phyloP scores from a whole-genome alignment of 805 yeast genomes.

The Ogataea trehaloabstinens region DNA sequence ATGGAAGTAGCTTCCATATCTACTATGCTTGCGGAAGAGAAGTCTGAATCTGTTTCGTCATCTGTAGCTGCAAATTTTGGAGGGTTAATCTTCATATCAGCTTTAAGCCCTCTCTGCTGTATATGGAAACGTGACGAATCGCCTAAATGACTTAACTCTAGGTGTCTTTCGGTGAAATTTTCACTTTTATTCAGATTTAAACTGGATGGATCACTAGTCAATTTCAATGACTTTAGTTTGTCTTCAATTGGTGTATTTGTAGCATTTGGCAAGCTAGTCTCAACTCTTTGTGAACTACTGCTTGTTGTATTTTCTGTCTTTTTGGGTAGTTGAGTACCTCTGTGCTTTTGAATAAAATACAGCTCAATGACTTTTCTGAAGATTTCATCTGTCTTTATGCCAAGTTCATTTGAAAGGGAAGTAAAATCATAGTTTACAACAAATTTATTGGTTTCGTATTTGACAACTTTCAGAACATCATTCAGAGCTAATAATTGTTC shows the following conservation, averaged over 20 bases:
- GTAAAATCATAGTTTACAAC: slow-evolving; percentile 20
- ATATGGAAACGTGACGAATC: neutral
- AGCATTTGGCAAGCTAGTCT: neutral
- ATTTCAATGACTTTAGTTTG: neutral
- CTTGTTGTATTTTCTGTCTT: neutral
- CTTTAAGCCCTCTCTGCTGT: neutral
- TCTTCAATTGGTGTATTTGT: neutral
- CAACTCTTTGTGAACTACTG: neutral
- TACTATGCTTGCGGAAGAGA: slow-evolving; percentile 19
- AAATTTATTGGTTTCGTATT: slow-evolving; percentile 15
- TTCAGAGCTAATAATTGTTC: slow-evolving; percentile 12
- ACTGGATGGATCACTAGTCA: neutral
- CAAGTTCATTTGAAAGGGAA: slow-evolving; percentile 14
- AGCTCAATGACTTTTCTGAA: slow-evolving; percentile 26
- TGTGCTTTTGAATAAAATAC: slow-evolving; percentile 9
- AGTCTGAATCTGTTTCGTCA: slow-evolving; percentile 1
- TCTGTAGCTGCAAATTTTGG: neutral
- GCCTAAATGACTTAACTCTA: neutral
- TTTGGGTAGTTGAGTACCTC: neutral
- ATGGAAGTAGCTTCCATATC: slow-evolving; percentile 26
- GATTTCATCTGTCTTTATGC: slow-evolving; percentile 13
- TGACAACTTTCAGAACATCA: slow-evolving; percentile 14
- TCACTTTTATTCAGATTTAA: too few species aligned
- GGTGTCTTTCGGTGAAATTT: neutral
- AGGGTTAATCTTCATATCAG: neutral